phyloP scores from a whole-genome alignment of 1,139 yeast species.

The Meyerozyma athensensis region DNA sequence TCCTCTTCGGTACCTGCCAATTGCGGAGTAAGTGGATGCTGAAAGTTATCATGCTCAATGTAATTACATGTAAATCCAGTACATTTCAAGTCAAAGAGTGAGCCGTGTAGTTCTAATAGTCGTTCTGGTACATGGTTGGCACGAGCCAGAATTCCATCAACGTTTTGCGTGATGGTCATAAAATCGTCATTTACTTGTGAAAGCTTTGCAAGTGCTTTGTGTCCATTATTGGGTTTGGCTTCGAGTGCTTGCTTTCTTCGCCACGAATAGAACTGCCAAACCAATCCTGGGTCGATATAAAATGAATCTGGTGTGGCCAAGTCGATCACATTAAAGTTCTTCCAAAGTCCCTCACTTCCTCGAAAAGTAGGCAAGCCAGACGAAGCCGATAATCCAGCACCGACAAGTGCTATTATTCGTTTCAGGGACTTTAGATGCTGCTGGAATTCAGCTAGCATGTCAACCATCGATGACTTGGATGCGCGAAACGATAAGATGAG shows the following conservation, averaged over 20 bases:
- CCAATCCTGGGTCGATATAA: constrained; percentile 73
- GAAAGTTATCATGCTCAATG: constrained; percentile 45
- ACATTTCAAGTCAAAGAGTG: constrained; percentile 66
- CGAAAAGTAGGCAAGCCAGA: constrained; percentile 76
- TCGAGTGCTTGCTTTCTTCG: constrained; percentile 59
- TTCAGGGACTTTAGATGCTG: constrained; percentile 46
- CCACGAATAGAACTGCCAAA: constrained; percentile 84
- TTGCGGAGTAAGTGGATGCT: constrained; percentile 61
- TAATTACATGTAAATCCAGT: constrained; percentile 72
- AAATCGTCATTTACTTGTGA: constrained; percentile 32
- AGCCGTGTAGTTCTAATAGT: constrained; percentile 73
- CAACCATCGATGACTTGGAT: not conserved
- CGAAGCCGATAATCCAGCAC: constrained; percentile 78
- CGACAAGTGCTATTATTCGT: constrained; percentile 69
- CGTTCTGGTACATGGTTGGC: constrained; percentile 53
- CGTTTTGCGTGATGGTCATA: constrained; percentile 75
- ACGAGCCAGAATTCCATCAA: constrained; percentile 67
- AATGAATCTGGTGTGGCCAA: constrained; percentile 91
- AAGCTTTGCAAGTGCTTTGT: constrained; percentile 55
- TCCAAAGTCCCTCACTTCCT: constrained; percentile 75
- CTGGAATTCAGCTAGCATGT: constrained; percentile 46
- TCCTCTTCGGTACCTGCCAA: constrained; percentile 35
- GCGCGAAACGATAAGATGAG: no score
- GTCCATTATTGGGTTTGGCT: constrained; percentile 73
- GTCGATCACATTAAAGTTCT: constrained; percentile 72